These are phyloP conservation scores for Dichomitus squalens DNA, from an alignment of 1,284 basidiomycete species.

Conservation along the genomic window DNA sequence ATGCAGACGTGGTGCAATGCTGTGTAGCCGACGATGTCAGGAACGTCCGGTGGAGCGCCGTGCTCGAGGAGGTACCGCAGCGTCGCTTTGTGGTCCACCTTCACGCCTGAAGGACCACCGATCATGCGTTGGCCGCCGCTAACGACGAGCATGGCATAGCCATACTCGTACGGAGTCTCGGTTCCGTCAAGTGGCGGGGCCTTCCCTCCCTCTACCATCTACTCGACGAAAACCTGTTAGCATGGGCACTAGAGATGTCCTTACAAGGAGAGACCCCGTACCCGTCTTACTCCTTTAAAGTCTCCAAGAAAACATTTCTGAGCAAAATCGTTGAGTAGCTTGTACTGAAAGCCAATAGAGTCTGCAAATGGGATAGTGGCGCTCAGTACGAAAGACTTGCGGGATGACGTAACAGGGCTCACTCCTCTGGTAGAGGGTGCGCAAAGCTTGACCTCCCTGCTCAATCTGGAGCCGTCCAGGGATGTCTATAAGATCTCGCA, in stretches of 20 bases:
- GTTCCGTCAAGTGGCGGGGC: constrained; percentile 45
- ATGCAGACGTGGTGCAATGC: constrained; percentile 50
- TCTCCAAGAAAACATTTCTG: constrained; percentile 40
- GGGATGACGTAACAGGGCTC: not conserved
- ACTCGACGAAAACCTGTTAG: not conserved
- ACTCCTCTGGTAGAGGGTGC: constrained; percentile 42
- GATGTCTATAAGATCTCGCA: constrained; percentile 39
- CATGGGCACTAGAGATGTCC: not conserved
- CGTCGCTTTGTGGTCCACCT: constrained; percentile 36
- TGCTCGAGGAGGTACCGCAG: constrained; percentile 45
- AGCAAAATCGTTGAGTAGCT: constrained; percentile 40
- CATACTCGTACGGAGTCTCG: constrained; percentile 49
- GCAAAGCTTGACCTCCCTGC: constrained; percentile 38
- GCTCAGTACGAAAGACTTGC: not conserved
- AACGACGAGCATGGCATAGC: constrained; percentile 47
- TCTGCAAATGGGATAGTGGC: constrained; percentile 19
- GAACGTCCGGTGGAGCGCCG: constrained; percentile 44
- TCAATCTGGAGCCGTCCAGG: constrained; percentile 38
- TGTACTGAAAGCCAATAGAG: constrained; percentile 30
- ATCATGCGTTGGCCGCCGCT: constrained; percentile 45
- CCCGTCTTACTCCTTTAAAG: constrained; percentile 34
- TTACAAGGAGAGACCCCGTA: constrained; percentile 14
- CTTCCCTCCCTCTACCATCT: constrained; percentile 41
- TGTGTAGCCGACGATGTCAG: constrained; percentile 51
- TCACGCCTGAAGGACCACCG: constrained; percentile 1